A percentile compares a stretch with the other conserved stretches of the same genome.
Conservation (phyloP, 805 yeast genomes). For the Candida anglica region DNA sequence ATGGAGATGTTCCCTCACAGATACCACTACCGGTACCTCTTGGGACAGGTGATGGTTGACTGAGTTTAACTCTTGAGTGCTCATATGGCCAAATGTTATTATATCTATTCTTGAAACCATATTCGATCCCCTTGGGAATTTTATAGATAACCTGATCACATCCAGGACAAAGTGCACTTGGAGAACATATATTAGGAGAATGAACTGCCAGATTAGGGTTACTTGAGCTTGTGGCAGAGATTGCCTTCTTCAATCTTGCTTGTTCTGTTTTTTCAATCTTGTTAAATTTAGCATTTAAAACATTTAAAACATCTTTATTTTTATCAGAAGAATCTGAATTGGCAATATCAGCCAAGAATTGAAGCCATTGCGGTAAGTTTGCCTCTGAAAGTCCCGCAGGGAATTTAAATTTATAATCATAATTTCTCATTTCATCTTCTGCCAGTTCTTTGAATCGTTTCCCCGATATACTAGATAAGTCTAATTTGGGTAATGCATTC, state of each 20-base stretch:
- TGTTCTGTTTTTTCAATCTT: slow-evolving; percentile 37
- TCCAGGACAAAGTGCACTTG: slow-evolving; percentile 38
- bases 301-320: slow-evolving; percentile 17
- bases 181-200: slow-evolving; percentile 28
- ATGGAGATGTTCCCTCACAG: background rate
- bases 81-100: slow-evolving; percentile 48
- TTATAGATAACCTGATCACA: slow-evolving; percentile 37
- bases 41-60: slow-evolving; percentile 12
- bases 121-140: slow-evolving; percentile 42
- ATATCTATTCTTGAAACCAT: slow-evolving; percentile 42
- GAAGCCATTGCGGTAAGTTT: slow-evolving; percentile 31
- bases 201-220: slow-evolving; percentile 9
- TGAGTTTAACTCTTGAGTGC: slow-evolving; percentile 40
- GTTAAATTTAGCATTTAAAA: slow-evolving; percentile 27
- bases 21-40: background rate
- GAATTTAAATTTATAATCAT: slow-evolving; percentile 19
- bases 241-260: slow-evolving; percentile 31
- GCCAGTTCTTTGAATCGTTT: slow-evolving; percentile 1
- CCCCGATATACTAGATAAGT: slow-evolving; percentile 9
- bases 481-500: slow-evolving; percentile 22
- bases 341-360: slow-evolving; percentile 16
- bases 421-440: slow-evolving; percentile 9
- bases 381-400: slow-evolving; percentile 12
- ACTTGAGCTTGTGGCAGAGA: slow-evolving; percentile 8
- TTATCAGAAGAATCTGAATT: slow-evolving; percentile 5